Evolutionary conservation across 192 early-diverging fungal species (phyloP), one percentile per base, ranked within the genome.

Genomic region (Coemansia reversa): DNA sequence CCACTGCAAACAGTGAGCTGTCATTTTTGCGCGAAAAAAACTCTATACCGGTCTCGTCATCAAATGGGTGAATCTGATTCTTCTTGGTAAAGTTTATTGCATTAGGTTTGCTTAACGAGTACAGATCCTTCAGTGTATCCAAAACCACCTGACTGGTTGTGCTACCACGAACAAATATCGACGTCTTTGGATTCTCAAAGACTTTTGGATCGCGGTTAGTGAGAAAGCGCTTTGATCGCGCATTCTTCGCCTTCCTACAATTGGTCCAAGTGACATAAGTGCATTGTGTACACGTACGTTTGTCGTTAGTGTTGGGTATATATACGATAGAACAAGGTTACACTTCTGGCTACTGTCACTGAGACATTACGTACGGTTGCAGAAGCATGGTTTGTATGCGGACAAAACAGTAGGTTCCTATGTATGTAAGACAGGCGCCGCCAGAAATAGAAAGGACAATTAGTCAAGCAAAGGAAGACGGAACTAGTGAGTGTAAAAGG

Each of bases 11-110:
- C 22, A 98, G 83, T 2, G 94, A 90, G 58, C 91, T 84, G 82
- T 99, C 95, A 75, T 98, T 98, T 82, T 97, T 99, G 70, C 88
- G 86, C n/a, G 91, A 88, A 62, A 97, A 92, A 60, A 97, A 97
- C 80, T 99, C 92, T 25, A 96, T 80, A 39, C 88, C 86, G 24
- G 90, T 88, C 14, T 93, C 88, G 63, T 97, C 92, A 65, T 99
- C 97, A 69, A 99, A 99, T 28, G 97, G 97, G 47, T 92, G 91
- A 62, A 99, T 87, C 60, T 94, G 90, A 69, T 99, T 98, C 75
- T 93, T 96, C 69, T 94, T 96, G 65, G 86, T 85, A 74, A 99
- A 96, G 62, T 92, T 85, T 54, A 94, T 82, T 8, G 87, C 92
- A 55, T 96, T 81, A 7, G 96, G 91, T 69, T 93, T 92, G 81